Evolutionary conservation across 176 grass and related monocot genomes (phyloP).

Genomic region (Phyllostachys edulis): DNA sequence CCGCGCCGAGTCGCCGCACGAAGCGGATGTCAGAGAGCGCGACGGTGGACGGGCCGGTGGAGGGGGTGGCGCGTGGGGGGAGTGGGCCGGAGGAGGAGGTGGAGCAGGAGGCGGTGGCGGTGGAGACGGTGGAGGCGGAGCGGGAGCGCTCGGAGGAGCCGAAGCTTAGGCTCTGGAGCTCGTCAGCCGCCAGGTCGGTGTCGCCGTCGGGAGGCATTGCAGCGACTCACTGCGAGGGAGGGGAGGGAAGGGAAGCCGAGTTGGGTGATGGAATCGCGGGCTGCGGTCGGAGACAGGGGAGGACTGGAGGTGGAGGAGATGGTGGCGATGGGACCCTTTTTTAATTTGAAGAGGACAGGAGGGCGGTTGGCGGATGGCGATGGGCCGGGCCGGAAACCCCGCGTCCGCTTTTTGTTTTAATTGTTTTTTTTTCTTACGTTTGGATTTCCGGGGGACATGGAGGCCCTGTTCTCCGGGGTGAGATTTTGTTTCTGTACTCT

Average conservation of each 20-base stretch:
- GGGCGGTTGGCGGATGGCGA: constrained; percentile 31
- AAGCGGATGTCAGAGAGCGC: constrained; percentile 78
- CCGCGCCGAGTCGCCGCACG: constrained; percentile 66
- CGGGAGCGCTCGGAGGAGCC: constrained; percentile 86
- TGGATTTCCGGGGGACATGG: constrained; percentile 40
- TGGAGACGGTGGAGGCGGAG: constrained; percentile 67
- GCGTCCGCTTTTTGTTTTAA: background rate
- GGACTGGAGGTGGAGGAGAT: background rate
- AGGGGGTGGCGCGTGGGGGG: background rate
- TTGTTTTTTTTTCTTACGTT: background rate
- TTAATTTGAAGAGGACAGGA: constrained; percentile 48
- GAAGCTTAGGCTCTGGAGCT: constrained; percentile 97
- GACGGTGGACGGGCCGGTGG: constrained; percentile 33
- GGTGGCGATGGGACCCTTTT: constrained; percentile 18
- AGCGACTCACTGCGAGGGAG: background rate
- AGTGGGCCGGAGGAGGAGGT: constrained; percentile 55
- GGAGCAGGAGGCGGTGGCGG: constrained; percentile 66
- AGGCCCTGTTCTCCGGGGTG: constrained; percentile 30
- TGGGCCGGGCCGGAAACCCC: constrained; percentile 57
- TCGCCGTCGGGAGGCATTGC: constrained; percentile 32
- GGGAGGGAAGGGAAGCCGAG: background rate
- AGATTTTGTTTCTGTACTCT: background rate
- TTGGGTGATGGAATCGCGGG: background rate
- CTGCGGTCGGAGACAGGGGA: background rate
- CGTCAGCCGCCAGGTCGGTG: constrained; percentile 47